phyloP scores from a whole-genome alignment of 129 eudicot species.

The Deinandra increscens region DNA sequence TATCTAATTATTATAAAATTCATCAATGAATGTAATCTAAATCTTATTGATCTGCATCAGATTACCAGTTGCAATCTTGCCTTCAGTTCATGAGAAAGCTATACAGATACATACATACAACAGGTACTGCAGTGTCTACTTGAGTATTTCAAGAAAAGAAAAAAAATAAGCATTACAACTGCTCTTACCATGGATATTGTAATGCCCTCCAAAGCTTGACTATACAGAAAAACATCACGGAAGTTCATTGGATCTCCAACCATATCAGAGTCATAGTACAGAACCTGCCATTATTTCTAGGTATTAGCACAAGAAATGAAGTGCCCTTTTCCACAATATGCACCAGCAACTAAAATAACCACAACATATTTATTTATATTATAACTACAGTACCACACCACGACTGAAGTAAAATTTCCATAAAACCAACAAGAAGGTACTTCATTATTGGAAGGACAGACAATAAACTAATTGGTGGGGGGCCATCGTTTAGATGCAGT shows the following conservation, averaged over 20 bases:
- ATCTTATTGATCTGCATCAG: not conserved
- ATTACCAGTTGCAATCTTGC: not conserved
- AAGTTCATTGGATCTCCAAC: conserved; percentile 89
- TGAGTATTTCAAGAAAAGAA: not conserved
- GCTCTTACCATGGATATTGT: conserved; percentile 67
- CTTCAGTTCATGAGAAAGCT: not conserved
- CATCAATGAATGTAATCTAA: not conserved
- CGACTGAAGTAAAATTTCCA: not conserved
- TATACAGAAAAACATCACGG: conserved; percentile 81
- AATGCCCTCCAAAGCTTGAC: conserved; percentile 95
- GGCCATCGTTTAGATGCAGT: not conserved
- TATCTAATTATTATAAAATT: not conserved
- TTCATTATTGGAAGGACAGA: not conserved
- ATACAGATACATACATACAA: conserved; percentile 10
- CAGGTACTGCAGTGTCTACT: not conserved
- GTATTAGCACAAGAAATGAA: conserved; percentile 17
- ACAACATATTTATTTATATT: no score
- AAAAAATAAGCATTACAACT: not conserved
- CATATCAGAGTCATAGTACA: conserved; percentile 72
- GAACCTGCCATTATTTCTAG: conserved; percentile 45
- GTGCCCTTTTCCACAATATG: not conserved
- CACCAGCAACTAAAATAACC: no score
- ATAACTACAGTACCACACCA: not conserved
- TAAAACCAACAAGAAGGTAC: not conserved
- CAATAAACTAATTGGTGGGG: not conserved